Percentiles rank a stretch among this genome's conserved stretches.
phyloP scores from a whole-genome alignment of 768 basidiomycete species.

The Termitomyces sp. region DNA sequence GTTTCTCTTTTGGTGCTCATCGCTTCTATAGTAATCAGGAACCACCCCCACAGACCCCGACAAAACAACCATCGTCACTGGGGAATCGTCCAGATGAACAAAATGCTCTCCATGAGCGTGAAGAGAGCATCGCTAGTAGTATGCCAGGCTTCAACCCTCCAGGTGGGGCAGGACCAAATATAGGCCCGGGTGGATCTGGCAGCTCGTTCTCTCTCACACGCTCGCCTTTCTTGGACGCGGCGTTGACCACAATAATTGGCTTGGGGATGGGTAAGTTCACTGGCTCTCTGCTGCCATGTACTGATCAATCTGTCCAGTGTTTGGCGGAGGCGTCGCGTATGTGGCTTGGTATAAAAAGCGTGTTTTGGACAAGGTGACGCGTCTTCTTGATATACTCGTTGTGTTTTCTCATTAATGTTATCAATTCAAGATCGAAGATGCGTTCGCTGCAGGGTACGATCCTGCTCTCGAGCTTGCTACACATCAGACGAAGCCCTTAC shows the following conservation, averaged over 20 bases:
- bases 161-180: conserved; percentile 33
- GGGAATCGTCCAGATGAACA: conserved; percentile 13
- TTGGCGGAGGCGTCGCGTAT: conserved; percentile 71
- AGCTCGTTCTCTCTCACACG: conserved; percentile 35
- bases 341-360: conserved; percentile 80
- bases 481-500: conserved; percentile 33
- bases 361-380: conserved; percentile 70
- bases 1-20: neutral
- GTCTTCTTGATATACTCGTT: neutral
- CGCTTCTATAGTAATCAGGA: conserved; percentile 20
- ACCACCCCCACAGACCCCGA: conserved; percentile 4
- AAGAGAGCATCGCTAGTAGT: conserved; percentile 36
- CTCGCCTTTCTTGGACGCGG: conserved; percentile 50
- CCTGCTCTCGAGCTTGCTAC: conserved; percentile 75
- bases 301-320: conserved; percentile 39
- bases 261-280: conserved; percentile 52
- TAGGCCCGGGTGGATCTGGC: conserved; percentile 27
- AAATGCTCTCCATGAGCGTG: conserved; percentile 38
- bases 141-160: conserved; percentile 42
- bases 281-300: neutral
- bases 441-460: conserved; percentile 80
- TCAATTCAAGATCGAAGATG: conserved; percentile 62
- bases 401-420: neutral
- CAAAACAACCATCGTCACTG: conserved; percentile 13
- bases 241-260: conserved; percentile 60